phyloP scores from a whole-genome alignment of 805 yeast species.

The Saturnispora ahearnii region DNA sequence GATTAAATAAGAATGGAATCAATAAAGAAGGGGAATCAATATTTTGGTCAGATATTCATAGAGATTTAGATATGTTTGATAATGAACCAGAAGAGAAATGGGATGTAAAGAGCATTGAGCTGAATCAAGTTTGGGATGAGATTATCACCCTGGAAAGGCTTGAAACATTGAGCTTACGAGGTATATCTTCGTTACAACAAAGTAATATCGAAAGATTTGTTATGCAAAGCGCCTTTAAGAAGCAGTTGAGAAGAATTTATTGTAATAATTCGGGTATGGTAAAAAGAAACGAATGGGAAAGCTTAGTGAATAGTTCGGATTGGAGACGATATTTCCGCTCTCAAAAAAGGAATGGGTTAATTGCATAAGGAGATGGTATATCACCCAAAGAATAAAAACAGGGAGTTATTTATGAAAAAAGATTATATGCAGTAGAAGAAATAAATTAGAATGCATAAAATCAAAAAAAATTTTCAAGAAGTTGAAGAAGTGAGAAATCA shows the following conservation, averaged over 20 bases:
- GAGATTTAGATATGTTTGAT: constrained; percentile 26
- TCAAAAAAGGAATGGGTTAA: background rate
- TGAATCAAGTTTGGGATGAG: constrained; percentile 35
- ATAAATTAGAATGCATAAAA: too few species aligned
- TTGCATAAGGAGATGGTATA: background rate
- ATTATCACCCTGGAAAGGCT: constrained; percentile 16
- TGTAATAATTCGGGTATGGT: constrained; percentile 43
- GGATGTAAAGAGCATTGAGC: constrained; percentile 23
- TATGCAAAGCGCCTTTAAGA: constrained; percentile 14
- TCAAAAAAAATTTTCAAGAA: too few species aligned
- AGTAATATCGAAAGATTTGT: constrained; percentile 16
- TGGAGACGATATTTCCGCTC: constrained; percentile 20
- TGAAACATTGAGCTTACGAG: constrained; percentile 22
- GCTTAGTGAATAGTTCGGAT: constrained; percentile 15
- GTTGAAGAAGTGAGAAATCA: background rate
- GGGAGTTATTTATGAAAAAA: background rate
- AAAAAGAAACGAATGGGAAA: constrained; percentile 39
- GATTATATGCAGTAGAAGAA: background rate
- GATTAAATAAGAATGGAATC: constrained; percentile 17
- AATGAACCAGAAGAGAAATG: constrained; percentile 4
- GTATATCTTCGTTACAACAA: constrained; percentile 28
- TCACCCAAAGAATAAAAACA: too few species aligned
- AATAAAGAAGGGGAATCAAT: constrained; percentile 13
- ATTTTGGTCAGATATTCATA: constrained; percentile 26
- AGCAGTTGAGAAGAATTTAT: constrained; percentile 26